These are phyloP conservation scores for Fusarium sp. DNA, from an alignment of 2,329 filamentous ascomycete species.

Conservation along the genomic window DNA sequence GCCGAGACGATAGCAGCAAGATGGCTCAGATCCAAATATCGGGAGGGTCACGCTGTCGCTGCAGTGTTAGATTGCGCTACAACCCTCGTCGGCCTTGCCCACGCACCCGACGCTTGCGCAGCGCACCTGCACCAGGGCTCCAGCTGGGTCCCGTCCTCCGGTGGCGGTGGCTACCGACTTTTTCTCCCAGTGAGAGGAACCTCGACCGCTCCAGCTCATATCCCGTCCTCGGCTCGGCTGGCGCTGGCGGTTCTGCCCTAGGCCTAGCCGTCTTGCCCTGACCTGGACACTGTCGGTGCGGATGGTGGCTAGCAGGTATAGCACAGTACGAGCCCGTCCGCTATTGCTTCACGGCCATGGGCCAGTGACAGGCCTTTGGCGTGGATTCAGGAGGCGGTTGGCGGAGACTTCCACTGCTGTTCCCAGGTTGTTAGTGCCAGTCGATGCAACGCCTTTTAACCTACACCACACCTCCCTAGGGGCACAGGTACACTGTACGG, in stretches of 20 bases:
- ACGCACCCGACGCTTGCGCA: conserved; percentile 1
- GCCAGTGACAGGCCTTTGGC: conserved; percentile 8
- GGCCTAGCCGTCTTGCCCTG: neutral
- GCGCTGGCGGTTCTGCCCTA: neutral
- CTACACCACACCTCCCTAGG: neutral
- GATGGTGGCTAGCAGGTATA: neutral
- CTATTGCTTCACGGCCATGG: neutral
- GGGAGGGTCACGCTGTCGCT: conserved; percentile 40
- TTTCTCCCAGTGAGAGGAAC: conserved; percentile 3
- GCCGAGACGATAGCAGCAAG: conserved; percentile 32
- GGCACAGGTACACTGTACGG: neutral
- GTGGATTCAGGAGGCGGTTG: conserved; percentile 30
- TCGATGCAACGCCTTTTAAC: conserved; percentile 20
- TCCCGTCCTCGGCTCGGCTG: conserved; percentile 4
- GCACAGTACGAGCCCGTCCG: neutral
- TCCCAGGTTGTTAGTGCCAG: conserved; percentile 15
- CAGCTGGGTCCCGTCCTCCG: conserved; percentile 7
- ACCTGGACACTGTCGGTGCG: neutral
- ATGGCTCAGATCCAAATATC: conserved; percentile 35
- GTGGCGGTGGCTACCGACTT: conserved; percentile 36
- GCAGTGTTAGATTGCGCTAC: conserved; percentile 38
- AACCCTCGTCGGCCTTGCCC: conserved; percentile 13
- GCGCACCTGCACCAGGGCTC: neutral
- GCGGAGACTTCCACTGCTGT: conserved; percentile 11
- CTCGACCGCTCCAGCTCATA: conserved; percentile 15